Percentiles rank a stretch among this genome's conserved stretches.
phyloP scores from a whole-genome alignment of 2,329 filamentous ascomycete species.

The Diaporthe humulicola region DNA sequence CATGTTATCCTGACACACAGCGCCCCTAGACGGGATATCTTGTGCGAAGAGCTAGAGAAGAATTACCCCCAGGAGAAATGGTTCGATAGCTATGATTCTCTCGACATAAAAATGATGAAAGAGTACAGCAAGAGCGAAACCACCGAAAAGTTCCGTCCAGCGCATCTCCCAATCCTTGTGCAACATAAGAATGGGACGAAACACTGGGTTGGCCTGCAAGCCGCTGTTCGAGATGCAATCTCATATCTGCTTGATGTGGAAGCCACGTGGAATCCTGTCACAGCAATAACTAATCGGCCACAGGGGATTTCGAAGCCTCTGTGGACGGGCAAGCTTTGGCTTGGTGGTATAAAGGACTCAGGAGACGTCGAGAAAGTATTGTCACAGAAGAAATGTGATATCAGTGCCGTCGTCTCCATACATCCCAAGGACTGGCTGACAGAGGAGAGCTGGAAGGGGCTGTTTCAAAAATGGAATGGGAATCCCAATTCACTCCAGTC shows the following conservation, averaged over 20 bases:
- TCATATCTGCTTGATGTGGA: constrained; percentile 3
- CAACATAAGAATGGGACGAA: too few relatives aligned
- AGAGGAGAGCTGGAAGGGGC: too few relatives aligned
- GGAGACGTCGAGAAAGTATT: neutral
- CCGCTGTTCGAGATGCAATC: neutral
- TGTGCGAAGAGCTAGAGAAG: neutral
- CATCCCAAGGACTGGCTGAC: neutral
- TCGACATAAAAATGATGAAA: neutral
- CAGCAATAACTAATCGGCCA: neutral
- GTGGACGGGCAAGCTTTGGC: neutral
- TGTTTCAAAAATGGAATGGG: neutral
- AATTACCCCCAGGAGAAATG: neutral
- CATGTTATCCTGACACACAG: too few relatives aligned
- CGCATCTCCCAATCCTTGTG: neutral
- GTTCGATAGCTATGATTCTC: constrained; percentile 6
- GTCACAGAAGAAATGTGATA: neutral
- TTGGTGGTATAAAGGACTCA: constrained; percentile 20
- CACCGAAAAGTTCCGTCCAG: fast-evolving
- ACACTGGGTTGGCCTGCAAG: neutral
- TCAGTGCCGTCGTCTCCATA: neutral
- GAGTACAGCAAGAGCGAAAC: neutral
- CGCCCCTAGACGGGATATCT: neutral
- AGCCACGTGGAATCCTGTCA: neutral
- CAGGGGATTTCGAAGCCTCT: neutral
- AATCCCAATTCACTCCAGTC: neutral